A percentile compares a stretch with the other conserved stretches of the same genome.
Evolutionary conservation across 225 moss, liverwort and hornwort genomes (phyloP).

Genomic region (Anthoceros angustus): DNA sequence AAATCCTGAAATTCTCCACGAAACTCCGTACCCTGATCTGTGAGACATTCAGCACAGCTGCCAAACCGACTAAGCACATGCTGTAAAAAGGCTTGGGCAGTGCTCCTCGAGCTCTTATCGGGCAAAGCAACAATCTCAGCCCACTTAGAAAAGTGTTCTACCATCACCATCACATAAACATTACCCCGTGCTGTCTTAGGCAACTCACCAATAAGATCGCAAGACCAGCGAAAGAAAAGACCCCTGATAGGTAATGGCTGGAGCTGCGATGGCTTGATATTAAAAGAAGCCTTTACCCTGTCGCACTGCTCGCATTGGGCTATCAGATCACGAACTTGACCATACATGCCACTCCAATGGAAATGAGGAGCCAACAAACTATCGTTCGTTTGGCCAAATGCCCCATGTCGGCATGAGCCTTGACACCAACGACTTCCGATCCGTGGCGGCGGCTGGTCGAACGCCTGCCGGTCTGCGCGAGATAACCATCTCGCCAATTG

Average conservation of each 20-base stretch:
- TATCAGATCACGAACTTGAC: no score
- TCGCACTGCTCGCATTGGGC: no score
- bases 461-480: no score
- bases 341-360: no score
- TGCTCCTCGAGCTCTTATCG: neutral
- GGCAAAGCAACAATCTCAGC: slow-evolving; percentile 3
- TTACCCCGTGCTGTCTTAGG: neutral
- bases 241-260: slow-evolving; percentile 5
- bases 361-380: no score
- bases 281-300: neutral
- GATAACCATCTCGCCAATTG: no score
- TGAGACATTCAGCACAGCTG: neutral
- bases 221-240: neutral
- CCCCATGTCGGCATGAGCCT: no score
- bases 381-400: no score
- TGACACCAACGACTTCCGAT: no score
- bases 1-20: slow-evolving; percentile 1
- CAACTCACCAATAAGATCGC: neutral
- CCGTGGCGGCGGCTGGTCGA: no score
- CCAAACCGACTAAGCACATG: slow-evolving; percentile 4
- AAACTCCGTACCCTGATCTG: neutral
- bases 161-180: no score
- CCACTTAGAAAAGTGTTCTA: slow-evolving; percentile 7
- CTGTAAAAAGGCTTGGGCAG: neutral
- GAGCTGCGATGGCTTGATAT: neutral